Evolutionary conservation across 1,284 basidiomycete species (phyloP).

Genomic region (Serendipita sp.): DNA sequence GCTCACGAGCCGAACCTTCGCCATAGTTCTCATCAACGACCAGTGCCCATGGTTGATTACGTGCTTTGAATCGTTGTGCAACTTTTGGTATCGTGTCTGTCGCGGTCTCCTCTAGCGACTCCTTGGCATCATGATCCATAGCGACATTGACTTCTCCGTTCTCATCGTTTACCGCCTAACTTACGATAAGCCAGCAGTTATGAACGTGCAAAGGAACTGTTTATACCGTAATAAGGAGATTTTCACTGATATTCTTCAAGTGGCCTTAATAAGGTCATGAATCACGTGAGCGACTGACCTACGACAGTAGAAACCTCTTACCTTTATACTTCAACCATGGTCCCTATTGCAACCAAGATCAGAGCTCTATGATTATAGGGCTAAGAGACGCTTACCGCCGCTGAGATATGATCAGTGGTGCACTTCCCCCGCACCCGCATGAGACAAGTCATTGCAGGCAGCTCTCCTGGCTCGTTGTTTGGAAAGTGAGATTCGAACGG

Average conservation of each 20-base stretch:
- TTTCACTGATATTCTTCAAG: conserved; percentile 91
- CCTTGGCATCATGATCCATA: conserved; percentile 49
- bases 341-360: conserved; percentile 35
- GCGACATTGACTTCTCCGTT: conserved; percentile 82
- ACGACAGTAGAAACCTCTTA: conserved; percentile 1
- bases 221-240: conserved; percentile 54
- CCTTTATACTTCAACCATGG: conserved; percentile 97
- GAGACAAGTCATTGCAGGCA: conserved; percentile 70
- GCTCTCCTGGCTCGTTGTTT: conserved; percentile 45
- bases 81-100: conserved; percentile 78
- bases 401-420: conserved; percentile 96
- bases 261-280: conserved; percentile 39
- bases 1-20: conserved; percentile 91
- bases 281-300: background rate
- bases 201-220: background rate
- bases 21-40: conserved; percentile 96
- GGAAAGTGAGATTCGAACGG: conserved; percentile 77
- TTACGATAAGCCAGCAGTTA: background rate
- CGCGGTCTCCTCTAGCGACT: conserved; percentile 27
- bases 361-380: background rate
- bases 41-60: conserved; percentile 81
- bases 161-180: conserved; percentile 79
- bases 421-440: conserved; percentile 93
- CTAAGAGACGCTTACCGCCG: conserved; percentile 47
- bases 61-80: conserved; percentile 74